Conservation (phyloP, 345 rosid genomes). For the Eucalyptus sp. region DNA sequence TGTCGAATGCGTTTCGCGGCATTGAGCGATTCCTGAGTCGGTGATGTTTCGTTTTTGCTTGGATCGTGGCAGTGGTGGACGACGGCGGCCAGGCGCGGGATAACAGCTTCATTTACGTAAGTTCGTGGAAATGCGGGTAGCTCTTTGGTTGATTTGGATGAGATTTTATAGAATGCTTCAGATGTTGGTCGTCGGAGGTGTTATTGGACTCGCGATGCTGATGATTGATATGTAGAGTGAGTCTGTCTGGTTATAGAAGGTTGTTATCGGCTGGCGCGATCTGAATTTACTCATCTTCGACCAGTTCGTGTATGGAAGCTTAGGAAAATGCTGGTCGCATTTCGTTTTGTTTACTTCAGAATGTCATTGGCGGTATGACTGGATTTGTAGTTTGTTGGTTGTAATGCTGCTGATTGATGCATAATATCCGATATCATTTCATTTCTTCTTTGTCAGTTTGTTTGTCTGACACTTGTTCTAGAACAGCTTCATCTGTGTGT, state of each 20-base stretch:
- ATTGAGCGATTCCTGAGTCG: neutral
- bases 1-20: neutral
- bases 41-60: neutral
- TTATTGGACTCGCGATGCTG: neutral
- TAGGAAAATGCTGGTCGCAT: neutral
- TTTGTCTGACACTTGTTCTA: neutral
- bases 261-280: neutral
- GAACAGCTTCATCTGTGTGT: neutral
- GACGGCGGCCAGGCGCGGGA: conserved; percentile 70
- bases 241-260: neutral
- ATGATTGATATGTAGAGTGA: neutral
- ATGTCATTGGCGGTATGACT: neutral
- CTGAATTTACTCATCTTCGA: neutral
- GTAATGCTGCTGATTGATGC: neutral
- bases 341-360: neutral
- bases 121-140: conserved; percentile 8
- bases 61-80: conserved; percentile 44
- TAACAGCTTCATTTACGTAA: conserved; percentile 87
- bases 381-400: neutral
- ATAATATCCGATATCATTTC: neutral
- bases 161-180: neutral
- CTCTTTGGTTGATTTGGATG: neutral
- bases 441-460: neutral
- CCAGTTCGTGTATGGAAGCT: neutral
- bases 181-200: neutral